Evolutionary conservation across 129 eudicot genomes (phyloP), one percentile per base, ranked within the genome.

Genomic region (Solidago caesia): DNA sequence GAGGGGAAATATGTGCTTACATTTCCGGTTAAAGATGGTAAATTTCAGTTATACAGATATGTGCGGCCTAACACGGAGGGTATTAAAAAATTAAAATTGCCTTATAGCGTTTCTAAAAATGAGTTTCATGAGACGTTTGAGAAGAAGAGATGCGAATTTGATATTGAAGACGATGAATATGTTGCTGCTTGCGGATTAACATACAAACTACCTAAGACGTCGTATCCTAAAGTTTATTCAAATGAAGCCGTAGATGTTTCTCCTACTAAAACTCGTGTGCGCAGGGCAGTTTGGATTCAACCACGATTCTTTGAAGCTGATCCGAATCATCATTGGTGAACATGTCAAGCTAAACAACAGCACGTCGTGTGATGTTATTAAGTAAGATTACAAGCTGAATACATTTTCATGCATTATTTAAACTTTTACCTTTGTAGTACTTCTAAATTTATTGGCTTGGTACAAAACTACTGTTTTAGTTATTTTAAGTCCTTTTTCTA

Each of bases 261-360:
- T 14, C 5, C 45, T n/a, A 9, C 26, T 10, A 49, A 13, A 41
- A 44, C 12, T 45, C 4, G 43, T 39, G 2, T 21, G 41, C 49
- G 74, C 27, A 21, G 83, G 73, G 75, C 52, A 15, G 70, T 78
- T 26, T 83, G 83, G 86, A 69, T 83, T 69, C 80, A 83, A 14
- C 83, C 83, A 5, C 11, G 12, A 45, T 64, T 64, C 68, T 64
- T 13, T 41, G 16, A 64, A 64, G 47, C 68, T 41, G 45, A 3
- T 86, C 84, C 56, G 72, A 79, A 73, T 16, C 21, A 47, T 5
- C 47, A 11, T 7, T 73, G 70, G 77, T 62, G 39, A 33, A 33
- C 3, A 33, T 33, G 3, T 33, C 39, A 33, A 33, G 39, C 39
- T 21, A 21, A 21, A 21, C 21, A 21, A 21, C 21, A 21, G 21